Evolutionary conservation across 306 rosid species (phyloP).

Genomic region (Begonia loranthoides): DNA sequence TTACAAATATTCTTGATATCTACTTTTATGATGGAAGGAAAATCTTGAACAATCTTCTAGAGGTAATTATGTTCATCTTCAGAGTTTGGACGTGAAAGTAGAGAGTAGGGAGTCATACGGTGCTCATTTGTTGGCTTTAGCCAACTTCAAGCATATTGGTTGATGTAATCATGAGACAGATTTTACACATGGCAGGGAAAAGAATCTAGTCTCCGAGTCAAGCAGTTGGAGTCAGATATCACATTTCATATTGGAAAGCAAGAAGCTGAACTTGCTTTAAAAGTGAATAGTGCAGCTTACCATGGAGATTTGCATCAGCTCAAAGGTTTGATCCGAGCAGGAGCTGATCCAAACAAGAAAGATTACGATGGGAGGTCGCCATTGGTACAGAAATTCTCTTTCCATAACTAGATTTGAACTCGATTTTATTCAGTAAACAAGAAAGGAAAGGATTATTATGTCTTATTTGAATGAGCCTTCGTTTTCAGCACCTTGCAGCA

Average conservation of each 20-base stretch:
- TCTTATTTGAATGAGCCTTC: constrained; percentile 14
- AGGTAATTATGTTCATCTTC: constrained; percentile 34
- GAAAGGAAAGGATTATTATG: neutral
- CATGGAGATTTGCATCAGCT: constrained; percentile 71
- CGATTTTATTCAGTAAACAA: too few species aligned
- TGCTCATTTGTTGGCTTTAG: neutral
- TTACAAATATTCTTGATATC: constrained; percentile 73
- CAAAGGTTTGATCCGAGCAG: constrained; percentile 71
- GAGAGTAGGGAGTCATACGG: too few species aligned
- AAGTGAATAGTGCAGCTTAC: constrained; percentile 71
- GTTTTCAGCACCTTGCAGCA: constrained; percentile 84
- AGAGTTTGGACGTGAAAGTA: neutral
- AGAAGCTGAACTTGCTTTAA: constrained; percentile 91
- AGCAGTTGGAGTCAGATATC: constrained; percentile 84
- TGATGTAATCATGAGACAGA: neutral
- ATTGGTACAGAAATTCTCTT: constrained; percentile 36
- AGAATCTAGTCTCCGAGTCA: constrained; percentile 40
- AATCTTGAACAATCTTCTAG: constrained; percentile 81
- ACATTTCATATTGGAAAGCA: constrained; percentile 79
- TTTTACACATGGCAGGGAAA: constrained; percentile 37
- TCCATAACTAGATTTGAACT: neutral
- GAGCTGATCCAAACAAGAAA: constrained; percentile 85
- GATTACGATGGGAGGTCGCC: constrained; percentile 99
- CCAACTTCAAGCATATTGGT: constrained; percentile 3
- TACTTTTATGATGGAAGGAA: constrained; percentile 80